phyloP scores from a whole-genome alignment of 805 yeast genomes.

The Yamadazyma akitaensis region DNA sequence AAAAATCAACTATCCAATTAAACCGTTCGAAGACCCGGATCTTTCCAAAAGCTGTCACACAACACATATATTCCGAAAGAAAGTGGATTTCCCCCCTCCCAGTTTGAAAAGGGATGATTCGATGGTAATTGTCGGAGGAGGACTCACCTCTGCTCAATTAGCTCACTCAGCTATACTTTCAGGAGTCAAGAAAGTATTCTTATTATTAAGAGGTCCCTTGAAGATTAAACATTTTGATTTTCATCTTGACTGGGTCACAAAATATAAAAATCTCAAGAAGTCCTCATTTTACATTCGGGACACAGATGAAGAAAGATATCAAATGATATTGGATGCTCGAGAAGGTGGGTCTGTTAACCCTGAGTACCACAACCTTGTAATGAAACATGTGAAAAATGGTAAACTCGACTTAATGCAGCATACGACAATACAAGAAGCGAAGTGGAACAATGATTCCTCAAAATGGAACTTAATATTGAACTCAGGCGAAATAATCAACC shows the following conservation, averaged over 20 bases:
- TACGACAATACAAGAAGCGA: constrained; percentile 23
- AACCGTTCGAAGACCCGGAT: constrained; percentile 18
- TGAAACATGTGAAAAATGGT: constrained; percentile 28
- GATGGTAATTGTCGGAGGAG: constrained; percentile 44
- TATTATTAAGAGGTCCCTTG: constrained; percentile 34
- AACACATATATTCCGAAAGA: constrained; percentile 28
- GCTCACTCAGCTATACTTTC: constrained; percentile 33
- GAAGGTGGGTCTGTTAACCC: constrained; percentile 48
- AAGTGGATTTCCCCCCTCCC: constrained; percentile 23
- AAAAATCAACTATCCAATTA: constrained; percentile 29
- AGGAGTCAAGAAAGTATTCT: constrained; percentile 29
- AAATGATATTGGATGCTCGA: constrained; percentile 41
- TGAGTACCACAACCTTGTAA: constrained; percentile 33
- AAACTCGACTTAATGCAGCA: constrained; percentile 25
- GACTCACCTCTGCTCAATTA: constrained; percentile 45
- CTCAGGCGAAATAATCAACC: neutral
- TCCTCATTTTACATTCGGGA: constrained; percentile 42
- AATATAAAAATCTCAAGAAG: constrained; percentile 43
- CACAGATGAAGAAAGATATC: constrained; percentile 38
- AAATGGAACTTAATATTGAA: constrained; percentile 23
- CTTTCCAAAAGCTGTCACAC: constrained; percentile 31
- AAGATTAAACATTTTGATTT: constrained; percentile 47
- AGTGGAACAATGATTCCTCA: constrained; percentile 22
- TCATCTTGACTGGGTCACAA: constrained; percentile 50
- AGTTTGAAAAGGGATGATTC: constrained; percentile 10